Evolutionary conservation across 345 rosid genomes (phyloP).

Genomic region (Abelmoschus esculentus): DNA sequence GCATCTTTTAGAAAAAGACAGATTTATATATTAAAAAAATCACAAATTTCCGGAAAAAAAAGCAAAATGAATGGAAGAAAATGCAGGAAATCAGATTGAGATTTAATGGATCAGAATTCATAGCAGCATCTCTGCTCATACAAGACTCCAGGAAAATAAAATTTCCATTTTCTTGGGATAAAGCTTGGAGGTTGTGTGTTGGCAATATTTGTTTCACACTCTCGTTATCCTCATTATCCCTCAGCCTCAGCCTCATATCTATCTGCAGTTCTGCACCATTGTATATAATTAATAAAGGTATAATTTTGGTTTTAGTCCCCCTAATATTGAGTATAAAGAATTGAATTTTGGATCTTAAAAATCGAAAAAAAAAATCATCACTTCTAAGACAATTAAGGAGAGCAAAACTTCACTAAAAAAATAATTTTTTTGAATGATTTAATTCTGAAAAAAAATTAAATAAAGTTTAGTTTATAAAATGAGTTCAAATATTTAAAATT

Average conservation of each 20-base stretch:
- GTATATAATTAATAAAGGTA: not conserved
- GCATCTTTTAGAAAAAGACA: conserved; percentile 42
- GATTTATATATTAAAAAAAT: conserved; percentile 1
- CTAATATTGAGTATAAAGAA: no score
- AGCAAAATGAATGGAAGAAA: conserved; percentile 52
- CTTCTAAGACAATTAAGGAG: no score
- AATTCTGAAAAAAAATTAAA: no score
- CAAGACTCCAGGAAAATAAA: conserved; percentile 10
- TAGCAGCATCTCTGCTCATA: conserved; percentile 11
- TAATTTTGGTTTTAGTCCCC: not conserved
- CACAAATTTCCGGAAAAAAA: conserved; percentile 1
- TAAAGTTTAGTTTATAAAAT: no score
- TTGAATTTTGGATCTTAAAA: no score
- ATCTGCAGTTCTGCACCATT: not conserved
- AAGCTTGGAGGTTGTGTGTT: conserved; percentile 29
- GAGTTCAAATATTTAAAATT: no score
- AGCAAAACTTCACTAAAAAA: no score
- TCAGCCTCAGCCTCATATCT: not conserved
- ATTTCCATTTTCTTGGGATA: not conserved
- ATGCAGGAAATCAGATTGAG: conserved; percentile 48
- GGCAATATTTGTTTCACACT: conserved; percentile 59
- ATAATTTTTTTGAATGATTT: no score
- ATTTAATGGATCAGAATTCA: conserved; percentile 53
- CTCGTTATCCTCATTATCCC: conserved; percentile 44
- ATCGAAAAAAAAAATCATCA: no score